Conservation (phyloP, 768 basidiomycete species). For the Mycena rosella region DNA sequence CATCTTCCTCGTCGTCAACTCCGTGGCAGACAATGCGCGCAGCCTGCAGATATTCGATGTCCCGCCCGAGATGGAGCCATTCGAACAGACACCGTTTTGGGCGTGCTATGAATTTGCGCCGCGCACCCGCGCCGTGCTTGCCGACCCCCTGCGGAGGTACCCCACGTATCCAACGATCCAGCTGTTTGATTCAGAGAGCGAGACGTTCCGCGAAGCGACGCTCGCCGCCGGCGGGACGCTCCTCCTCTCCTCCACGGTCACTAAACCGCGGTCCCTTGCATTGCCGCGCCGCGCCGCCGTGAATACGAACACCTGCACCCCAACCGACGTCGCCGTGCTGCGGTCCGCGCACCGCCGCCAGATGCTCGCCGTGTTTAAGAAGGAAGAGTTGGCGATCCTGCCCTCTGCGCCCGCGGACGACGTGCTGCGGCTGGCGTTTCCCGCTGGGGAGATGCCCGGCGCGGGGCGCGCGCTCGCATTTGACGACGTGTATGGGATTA, state of each 20-base stretch:
- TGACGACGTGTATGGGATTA: constrained; percentile 24
- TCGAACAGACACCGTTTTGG: not conserved
- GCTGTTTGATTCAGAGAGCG: not conserved
- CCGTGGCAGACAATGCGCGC: not conserved
- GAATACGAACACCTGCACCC: not conserved
- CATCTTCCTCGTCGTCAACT: constrained; percentile 4
- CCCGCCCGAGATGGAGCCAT: not conserved
- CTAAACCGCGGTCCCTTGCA: too few relatives aligned
- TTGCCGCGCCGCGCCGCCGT: not conserved
- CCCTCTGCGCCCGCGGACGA: not conserved
- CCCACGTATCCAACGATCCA: not conserved
- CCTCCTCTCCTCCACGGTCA: not conserved
- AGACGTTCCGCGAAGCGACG: constrained; percentile 1
- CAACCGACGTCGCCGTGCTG: not conserved
- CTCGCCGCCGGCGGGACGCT: not conserved
- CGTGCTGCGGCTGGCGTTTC: constrained; percentile 2
- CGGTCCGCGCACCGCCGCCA: not conserved
- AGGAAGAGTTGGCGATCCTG: not conserved
- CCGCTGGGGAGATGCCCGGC: constrained; percentile 2
- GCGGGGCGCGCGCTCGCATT: constrained; percentile 17
- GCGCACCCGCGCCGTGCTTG: not conserved
- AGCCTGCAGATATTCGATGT: constrained; percentile 5
- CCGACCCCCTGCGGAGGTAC: not conserved
- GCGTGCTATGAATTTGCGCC: not conserved
- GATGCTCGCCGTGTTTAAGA: not conserved